Percentiles rank a stretch among this genome's conserved stretches.
Evolutionary conservation across 2,329 filamentous ascomycete genomes (phyloP).

Genomic region (Fusarium azukiicola): DNA sequence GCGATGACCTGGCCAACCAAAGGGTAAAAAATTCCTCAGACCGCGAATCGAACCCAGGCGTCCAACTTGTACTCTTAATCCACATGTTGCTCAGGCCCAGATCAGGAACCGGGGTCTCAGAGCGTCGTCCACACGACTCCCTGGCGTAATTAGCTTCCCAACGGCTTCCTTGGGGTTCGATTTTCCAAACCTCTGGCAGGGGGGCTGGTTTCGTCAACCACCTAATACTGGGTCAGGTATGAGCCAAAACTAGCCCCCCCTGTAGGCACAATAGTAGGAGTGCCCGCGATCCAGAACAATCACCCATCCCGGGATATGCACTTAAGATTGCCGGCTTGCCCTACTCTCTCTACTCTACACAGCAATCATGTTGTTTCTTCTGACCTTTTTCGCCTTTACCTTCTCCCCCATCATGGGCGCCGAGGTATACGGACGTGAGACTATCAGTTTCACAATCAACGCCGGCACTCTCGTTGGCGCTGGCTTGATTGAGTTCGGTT

Average conservation of each 20-base stretch:
- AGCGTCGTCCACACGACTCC: no score
- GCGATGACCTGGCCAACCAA: no score
- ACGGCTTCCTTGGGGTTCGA: neutral
- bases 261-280: neutral
- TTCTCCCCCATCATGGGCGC: neutral
- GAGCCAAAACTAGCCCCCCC: neutral
- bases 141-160: neutral
- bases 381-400: neutral
- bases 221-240: neutral
- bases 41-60: no score
- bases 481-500: conserved; percentile 1
- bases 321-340: neutral
- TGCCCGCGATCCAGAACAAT: neutral
- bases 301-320: neutral
- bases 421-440: conserved; percentile 1
- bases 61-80: no score
- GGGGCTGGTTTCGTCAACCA: neutral
- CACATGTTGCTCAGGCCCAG: no score
- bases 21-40: no score
- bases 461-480: neutral
- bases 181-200: neutral
- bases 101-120: no score
- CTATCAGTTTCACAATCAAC: neutral
- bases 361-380: neutral
- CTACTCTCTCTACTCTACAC: neutral